Base-by-base conservation (phyloP, 768 basidiomycete genomes). In the Exidia glandulosa region DNA sequence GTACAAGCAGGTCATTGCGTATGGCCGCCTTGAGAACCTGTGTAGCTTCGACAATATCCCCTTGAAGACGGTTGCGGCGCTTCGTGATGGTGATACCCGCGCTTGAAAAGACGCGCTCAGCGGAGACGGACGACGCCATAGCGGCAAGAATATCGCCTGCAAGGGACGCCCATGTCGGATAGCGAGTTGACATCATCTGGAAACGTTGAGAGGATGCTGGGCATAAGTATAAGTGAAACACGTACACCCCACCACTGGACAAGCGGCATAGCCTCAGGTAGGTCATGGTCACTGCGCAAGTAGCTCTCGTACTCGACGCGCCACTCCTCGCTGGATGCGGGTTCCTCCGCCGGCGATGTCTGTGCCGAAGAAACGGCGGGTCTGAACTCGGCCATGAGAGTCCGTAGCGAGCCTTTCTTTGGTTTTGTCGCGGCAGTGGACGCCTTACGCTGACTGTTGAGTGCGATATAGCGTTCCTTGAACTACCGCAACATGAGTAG, bases 31-130 rank as follows among this genome's bases (percentile, higher is more conserved):
- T 71, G 19, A 72, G 57, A 36, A 61, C 68, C 58, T 75, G 70
- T 31, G 73, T 47, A 2, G 71, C 73, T 59, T 75, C 69, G 3
- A 75, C 68, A 58, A 74, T 68, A 63, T 76, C 71, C 14, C 61
- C 68, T 56, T 73, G 71, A 48, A 75, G 68, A 10, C 67, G 63
- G 58, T 72, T 75, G 3, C 68, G 65, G 27, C 64, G 68, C 61
- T 74, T 74, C 13, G 62, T 69, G 50, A 76, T 70, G 0, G 75
- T 77, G 32, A 77, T 74, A 3, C 75, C 74, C 9, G 69, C 75
- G 3, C 68, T 64, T 1, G 72, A 77, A 61, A 78, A 77, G 3
- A 73, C 75, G 7, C 66, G 67, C 62, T 77, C 72, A 64, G 71
- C 73, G 3, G 74, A 76, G 9, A 77, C 74, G 1, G 64, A 67